Base-by-base conservation (phyloP, 139 green algal species). In the Desmodesmus armatus region DNA sequence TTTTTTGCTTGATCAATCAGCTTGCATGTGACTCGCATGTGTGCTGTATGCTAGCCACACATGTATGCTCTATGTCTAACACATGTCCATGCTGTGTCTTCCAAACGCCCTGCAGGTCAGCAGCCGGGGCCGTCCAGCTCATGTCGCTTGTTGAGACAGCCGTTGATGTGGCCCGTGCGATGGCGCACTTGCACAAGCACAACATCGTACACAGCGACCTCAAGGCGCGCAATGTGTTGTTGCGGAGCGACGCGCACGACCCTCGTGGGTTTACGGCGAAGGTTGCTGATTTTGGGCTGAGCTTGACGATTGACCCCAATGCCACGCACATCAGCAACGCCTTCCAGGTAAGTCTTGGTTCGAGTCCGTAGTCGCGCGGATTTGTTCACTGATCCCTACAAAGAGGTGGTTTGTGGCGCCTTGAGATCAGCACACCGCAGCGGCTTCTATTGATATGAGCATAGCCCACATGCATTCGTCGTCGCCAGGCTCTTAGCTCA, bases 141-240 rank as follows among this genome's bases (percentile, higher is more conserved):
- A 19, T n/a, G 49, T 5, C 27, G 1, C 35, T 87, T 29, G 19
- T 87, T 1, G 82, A 82, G 25, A 92, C 89, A 3, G 87, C 85
- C 23, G 58, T 83, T 23, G 88, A 94, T 66, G 84, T 92, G 0
- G 88, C 90, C 0, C 86, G 87, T 29, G 90, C 86, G 25, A 88
- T 92, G 84, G 71, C 51, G 9, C 88, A 90, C 82, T 71, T 93
- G 33, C 90, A 94, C 80, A 31, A 44, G 25, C 80, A 86, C 44
- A 71, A 87, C 47, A 88, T 92, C 47, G 39, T 91, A 41, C 90
- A 92, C 72, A 43, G 55, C 17, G 90, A 94, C 81, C 82, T 94
- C 66, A 94, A 92, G 65, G 60, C 82, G 2, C 40, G 78, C 29
- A 91, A 91, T 78, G 67, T 91, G 31, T 40, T 91, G 82, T 78